Evolutionary conservation across 805 yeast species (phyloP), one percentile per base, ranked within the genome.

Genomic region (Zygosaccharomyces lentus): DNA sequence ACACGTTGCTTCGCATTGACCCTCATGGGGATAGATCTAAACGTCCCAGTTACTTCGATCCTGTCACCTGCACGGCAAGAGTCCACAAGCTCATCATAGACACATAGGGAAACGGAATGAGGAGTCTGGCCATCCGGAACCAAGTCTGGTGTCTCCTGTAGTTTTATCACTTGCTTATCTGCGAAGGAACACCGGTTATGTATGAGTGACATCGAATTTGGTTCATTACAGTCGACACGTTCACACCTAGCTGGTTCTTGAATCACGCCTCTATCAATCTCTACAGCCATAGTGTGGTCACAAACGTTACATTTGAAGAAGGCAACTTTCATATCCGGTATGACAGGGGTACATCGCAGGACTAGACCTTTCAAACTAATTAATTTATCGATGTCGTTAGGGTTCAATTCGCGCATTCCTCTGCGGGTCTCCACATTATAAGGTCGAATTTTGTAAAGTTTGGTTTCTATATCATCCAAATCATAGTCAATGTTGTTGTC

Each of bases 51-150:
- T 15, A 90, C 95, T 65, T 91, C 96, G 38, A 93, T 77, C 48
- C 97, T 78, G 66, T 93, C 99, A 74, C 99, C 99, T 7, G 99
- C 97, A 57, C 96, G 78, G 59, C 95, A 85, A 44, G 86, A 76
- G 65, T 93, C 99, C 1, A 93, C 99, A 50, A 93, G 74, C 64
- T 93, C 98, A 66, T 93, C 99, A 62, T 91, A 93, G 1, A 87
- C 95, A 71, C 96, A 88, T 24, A 93, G 71, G 6, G 96, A 87
- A 39, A 93, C 87, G 10, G 96, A 84, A 66, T 93, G 99, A 1
- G 99, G 99, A 2, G 99, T 93, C 68, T 93, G 99, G 13, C 99
- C 99, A 68, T 87, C 98, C 3, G 99, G 99, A 12, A 91, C 96
- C 51, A 81, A 75, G 66, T 93, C 99, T 0, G 96, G 96, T 0